Base-by-base conservation (phyloP, 805 yeast species). In the Starmera dryadoides region DNA sequence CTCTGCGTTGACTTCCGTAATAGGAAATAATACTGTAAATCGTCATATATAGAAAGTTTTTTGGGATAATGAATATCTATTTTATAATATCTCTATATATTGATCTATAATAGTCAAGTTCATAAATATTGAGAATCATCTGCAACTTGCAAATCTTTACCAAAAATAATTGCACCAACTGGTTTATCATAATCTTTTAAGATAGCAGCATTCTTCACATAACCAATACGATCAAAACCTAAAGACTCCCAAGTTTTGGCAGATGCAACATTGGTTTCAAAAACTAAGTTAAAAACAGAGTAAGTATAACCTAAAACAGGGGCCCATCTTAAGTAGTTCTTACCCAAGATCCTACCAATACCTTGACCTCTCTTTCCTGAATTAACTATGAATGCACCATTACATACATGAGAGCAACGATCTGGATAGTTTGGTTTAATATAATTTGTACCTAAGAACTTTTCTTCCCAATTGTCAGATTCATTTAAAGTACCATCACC, bases 371-470 rank as follows among this genome's bases (percentile, higher is more conserved):
- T 70, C 20, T 64, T 63, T 0, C 46, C 46, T 8, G 68, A 66
- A 42, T 73, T 73, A 6, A 89, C 95, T 10, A 87, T 56, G 53
- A 89, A 89, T 0, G 94, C 96, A 0, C 80, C 96, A 56, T 89
- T 89, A 52, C 96, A 86, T 22, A 77, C 81, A 52, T 89, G 96
- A 0, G 93, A 77, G 45, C 91, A 81, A 42, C 95, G 72, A 8
- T 95, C 96, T 2, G 69, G 61, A 55, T 88, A 89, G 59, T 89
- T 89, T 15, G 98, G 96, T 53, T 85, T 87, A 50, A 88, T 68
- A 58, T 81, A 85, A 56, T 81, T 84, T 2, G 84, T 75, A 1
- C 96, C 97, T 34, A 86, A 56, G 43, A 79, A 73, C 6, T 49
- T 46, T 1, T 64, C 53, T 4, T 65, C 61, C 79, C 82, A 77